Evolutionary conservation across 306 rosid genomes (phyloP), one percentile per base, ranked within the genome.

Genomic region (Trifolium repens): DNA sequence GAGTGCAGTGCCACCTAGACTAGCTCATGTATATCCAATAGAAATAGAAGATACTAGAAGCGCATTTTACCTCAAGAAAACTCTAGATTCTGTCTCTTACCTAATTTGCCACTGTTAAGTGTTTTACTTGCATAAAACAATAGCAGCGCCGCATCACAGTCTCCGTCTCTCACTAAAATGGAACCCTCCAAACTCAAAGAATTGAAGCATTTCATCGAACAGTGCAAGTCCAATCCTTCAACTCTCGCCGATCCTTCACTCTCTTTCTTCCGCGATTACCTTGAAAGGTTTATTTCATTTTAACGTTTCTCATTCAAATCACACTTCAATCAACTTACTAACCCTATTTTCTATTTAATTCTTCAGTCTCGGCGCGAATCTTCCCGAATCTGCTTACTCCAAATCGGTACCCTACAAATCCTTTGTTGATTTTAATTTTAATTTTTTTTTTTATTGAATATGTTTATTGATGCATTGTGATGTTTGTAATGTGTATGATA

Each of bases 191-290:
- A 92, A 80, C 67, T 92, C 35, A 84, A 72, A 63, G 86, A 90
- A 30, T 62, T 92, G 85, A 89, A 83, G 92, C 88, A 71, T 52
- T 92, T 92, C 89, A 49, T 90, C 83, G 90, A 89, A 53, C 90
- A 87, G 89, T 85, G 88, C 81, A 89, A 92, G 86, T 81, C 98
- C 78, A 58, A 87, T 60, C 98, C 98, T 72, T 88, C 92, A 24
- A 4, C 83, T 24, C 96, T 92, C 81, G 52, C 61, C 77, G 96
- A 92, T 67, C 98, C 96, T 71, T 83, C 96, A 27, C 96, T 92
- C 40, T 90, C 91, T 17, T 92, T 92, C 87, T 92, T 92, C 94
- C 96, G 98, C 77, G 98, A 92, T 12, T 92, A 88, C 52, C 87
- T 92, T 53, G 88, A 90, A 57, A 92, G 96, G 98, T 90, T 55